A percentile compares a stretch with the other conserved stretches of the same genome.
Evolutionary conservation across 1,284 basidiomycete genomes (phyloP).

Genomic region (Rhizopogon parksii): DNA sequence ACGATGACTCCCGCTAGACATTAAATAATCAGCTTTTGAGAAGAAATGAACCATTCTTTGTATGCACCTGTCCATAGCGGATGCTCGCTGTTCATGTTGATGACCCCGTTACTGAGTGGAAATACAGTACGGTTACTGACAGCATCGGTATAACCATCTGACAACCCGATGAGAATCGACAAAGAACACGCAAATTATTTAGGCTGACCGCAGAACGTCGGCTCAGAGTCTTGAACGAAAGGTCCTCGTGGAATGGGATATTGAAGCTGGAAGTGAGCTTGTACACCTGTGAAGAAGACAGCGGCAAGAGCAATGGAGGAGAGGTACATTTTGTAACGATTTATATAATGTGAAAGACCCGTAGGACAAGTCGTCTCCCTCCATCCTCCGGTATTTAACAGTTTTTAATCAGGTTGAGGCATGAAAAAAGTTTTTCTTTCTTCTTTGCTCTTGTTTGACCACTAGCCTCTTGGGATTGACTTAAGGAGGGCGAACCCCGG

Average conservation of each 20-base stretch:
- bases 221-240: constrained; percentile 46
- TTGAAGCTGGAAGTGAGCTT: constrained; percentile 56
- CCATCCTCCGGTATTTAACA: constrained; percentile 13
- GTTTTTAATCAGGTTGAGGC: neutral
- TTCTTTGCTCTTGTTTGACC: no score
- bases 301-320: constrained; percentile 25
- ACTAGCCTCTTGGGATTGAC: no score
- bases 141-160: constrained; percentile 42
- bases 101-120: constrained; percentile 43
- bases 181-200: neutral
- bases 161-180: neutral
- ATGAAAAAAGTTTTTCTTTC: constrained; percentile 22
- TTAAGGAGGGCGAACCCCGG: no score
- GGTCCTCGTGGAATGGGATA: constrained; percentile 51
- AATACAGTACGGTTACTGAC: constrained; percentile 44
- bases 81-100: constrained; percentile 37
- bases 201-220: constrained; percentile 40
- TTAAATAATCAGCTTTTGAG: neutral
- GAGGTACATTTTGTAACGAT: constrained; percentile 28
- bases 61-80: constrained; percentile 33
- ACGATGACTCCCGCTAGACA: constrained; percentile 34
- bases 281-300: constrained; percentile 31
- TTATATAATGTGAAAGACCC: neutral
- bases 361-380: neutral
- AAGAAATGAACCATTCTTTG: neutral